Evolutionary conservation across 2,329 filamentous ascomycete species (phyloP).

Genomic region (Endothia cerciana): DNA sequence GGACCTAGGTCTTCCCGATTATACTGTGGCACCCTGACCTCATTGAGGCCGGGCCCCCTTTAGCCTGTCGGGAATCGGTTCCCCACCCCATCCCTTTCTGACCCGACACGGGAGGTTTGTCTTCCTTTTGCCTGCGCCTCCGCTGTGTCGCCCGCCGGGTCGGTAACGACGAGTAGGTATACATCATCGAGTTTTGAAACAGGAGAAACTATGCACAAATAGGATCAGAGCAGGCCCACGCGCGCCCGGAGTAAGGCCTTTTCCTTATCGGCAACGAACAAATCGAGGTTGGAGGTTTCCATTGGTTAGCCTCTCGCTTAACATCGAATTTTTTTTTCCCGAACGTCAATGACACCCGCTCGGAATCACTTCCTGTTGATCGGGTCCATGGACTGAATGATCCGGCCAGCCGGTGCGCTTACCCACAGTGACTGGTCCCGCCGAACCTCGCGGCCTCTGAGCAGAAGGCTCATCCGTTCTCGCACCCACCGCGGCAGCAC

Average conservation of each 20-base stretch:
- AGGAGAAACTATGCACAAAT: constrained; percentile 19
- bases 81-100: neutral
- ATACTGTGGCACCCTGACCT: constrained; percentile 11
- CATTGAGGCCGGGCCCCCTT: constrained; percentile 2
- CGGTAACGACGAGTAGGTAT: neutral
- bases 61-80: neutral
- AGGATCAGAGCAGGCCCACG: constrained; percentile 7
- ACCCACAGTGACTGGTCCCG: constrained; percentile 12
- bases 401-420: constrained; percentile 23
- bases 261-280: constrained; percentile 7
- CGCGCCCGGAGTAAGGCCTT: neutral
- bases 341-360: constrained; percentile 18
- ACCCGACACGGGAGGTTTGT: neutral
- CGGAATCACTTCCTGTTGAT: constrained; percentile 26
- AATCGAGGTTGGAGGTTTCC: constrained; percentile 9
- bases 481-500: neutral
- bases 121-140: neutral
- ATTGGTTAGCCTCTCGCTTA: constrained; percentile 23
- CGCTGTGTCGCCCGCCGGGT: neutral
- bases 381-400: constrained; percentile 8
- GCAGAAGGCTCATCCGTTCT: neutral
- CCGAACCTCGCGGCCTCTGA: neutral
- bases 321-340: constrained; percentile 7
- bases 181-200: constrained; percentile 21
- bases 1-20: neutral